phyloP scores from a whole-genome alignment of 176 grass and related monocot species.

The barley (Hordeum vulgare) region MorexV3_pseudomolecules_assembly NC_058522.1:577536557-577537056 shows the following conservation, averaged over 20 bases:
- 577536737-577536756: slow-evolving; percentile 5
- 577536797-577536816: background rate
- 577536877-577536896: slow-evolving; percentile 75
- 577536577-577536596: slow-evolving; percentile 39
- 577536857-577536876: slow-evolving; percentile 75
- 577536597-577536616: slow-evolving; percentile 26
- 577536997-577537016: slow-evolving; percentile 50
- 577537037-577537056: background rate
- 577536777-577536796: background rate
- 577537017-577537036: slow-evolving; percentile 4
- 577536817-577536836: background rate
- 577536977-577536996: slow-evolving; percentile 85
- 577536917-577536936: slow-evolving; percentile 95
- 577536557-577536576: slow-evolving; percentile 42
- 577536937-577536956: slow-evolving; percentile 96
- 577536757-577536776: background rate
- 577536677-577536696: background rate
- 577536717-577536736: slow-evolving; percentile 5
- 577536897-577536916: slow-evolving; percentile 86
- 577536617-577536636: slow-evolving; percentile 18
- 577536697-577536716: background rate
- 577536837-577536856: slow-evolving; percentile 49
- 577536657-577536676: background rate
- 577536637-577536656: background rate
- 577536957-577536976: slow-evolving; percentile 69